phyloP scores from a whole-genome alignment of 148 eudicot species.

The Bassia scoparia region DNA sequence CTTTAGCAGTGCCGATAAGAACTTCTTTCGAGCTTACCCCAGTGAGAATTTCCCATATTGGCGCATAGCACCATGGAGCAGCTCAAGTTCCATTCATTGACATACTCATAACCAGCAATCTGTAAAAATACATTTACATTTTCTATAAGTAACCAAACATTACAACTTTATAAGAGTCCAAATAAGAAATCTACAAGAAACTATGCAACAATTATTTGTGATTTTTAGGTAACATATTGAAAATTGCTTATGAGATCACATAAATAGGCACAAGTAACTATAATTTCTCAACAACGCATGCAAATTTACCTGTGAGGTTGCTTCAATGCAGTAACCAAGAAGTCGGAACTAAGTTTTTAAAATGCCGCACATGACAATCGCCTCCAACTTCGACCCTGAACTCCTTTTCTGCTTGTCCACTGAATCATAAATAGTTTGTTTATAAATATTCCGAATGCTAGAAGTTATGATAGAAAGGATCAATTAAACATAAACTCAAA shows the following conservation, averaged over 20 bases:
- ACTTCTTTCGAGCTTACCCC: constrained; percentile 97
- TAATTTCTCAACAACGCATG: background rate
- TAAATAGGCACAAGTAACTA: background rate
- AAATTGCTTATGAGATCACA: background rate
- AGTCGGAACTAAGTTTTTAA: constrained; percentile 83
- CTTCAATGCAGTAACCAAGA: constrained; percentile 83
- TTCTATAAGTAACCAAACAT: background rate
- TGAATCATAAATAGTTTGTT: constrained; percentile 19
- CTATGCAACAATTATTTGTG: background rate
- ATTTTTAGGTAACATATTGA: background rate
- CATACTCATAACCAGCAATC: constrained; percentile 88
- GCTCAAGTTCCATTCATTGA: constrained; percentile 81
- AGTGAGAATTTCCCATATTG: constrained; percentile 77
- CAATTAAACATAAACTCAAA: background rate
- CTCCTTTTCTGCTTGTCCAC: constrained; percentile 93
- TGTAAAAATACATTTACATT: constrained; percentile 22
- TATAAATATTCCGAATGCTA: background rate
- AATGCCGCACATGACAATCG: constrained; percentile 86
- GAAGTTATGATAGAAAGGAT: background rate
- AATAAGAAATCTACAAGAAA: background rate
- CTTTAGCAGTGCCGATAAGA: constrained; percentile 86
- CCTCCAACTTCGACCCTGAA: constrained; percentile 88
- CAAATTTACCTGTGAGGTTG: constrained; percentile 67
- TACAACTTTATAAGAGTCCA: background rate
- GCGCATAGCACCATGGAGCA: constrained; percentile 93